A percentile compares a stretch with the other conserved stretches of the same genome.
phyloP scores from a whole-genome alignment of 371 early-diverging fungal species.

The Syncephalis fuscata region DNA sequence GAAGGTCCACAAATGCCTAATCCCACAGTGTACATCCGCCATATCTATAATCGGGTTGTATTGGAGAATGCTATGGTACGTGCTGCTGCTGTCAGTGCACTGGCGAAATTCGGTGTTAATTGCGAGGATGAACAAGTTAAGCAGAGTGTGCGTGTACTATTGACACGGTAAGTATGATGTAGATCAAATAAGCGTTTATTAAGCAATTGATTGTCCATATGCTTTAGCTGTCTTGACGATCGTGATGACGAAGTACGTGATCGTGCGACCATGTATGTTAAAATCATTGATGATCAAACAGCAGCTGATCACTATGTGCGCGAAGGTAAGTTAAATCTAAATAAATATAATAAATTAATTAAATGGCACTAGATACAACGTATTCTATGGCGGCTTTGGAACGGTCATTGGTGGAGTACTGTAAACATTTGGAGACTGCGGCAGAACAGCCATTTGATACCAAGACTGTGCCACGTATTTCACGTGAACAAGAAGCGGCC shows the following conservation, averaged over 20 bases:
- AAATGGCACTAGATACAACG: conserved; percentile 38
- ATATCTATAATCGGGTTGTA: conserved; percentile 96
- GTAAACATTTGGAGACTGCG: conserved; percentile 34
- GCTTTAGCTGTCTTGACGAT: conserved; percentile 95
- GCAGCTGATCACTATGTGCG: conserved; percentile 37
- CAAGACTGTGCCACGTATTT: conserved; percentile 55
- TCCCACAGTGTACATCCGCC: conserved; percentile 90
- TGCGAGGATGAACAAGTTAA: conserved; percentile 57
- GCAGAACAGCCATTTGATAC: conserved; percentile 61
- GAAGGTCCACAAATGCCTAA: conserved; percentile 86
- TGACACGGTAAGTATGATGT: conserved; percentile 30
- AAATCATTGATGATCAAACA: conserved; percentile 46
- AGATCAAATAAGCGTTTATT: background rate
- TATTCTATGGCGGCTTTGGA: conserved; percentile 79
- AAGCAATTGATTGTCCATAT: conserved; percentile 1
- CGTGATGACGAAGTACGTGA: conserved; percentile 97
- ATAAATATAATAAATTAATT: background rate
- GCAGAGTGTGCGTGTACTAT: conserved; percentile 64
- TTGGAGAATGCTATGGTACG: conserved; percentile 92
- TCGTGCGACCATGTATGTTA: conserved; percentile 79
- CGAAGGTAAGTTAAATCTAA: conserved; percentile 21
- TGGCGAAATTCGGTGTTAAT: conserved; percentile 84
- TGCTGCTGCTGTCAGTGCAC: conserved; percentile 92
- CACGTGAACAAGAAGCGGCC: conserved; percentile 63
- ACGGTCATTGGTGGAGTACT: conserved; percentile 65